phyloP scores from a whole-genome alignment of 2,329 filamentous ascomycete species.

The Colletotrichum lupini region DNA sequence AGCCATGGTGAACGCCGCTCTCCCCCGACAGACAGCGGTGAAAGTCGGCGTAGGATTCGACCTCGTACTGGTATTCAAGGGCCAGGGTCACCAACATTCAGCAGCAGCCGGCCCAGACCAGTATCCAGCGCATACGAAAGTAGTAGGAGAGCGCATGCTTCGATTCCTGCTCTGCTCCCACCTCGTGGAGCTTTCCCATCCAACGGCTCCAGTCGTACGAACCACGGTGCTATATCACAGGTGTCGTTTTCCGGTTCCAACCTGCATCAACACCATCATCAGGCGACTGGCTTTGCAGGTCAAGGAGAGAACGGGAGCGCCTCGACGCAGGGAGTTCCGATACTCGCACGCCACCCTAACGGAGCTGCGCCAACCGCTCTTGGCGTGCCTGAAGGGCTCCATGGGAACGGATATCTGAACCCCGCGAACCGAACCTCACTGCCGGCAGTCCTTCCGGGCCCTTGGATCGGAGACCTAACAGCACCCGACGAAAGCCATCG shows the following conservation, averaged over 20 bases:
- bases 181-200: neutral
- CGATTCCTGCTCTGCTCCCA: neutral
- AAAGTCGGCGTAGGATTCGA: slow-evolving; percentile 28
- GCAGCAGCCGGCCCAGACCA: slow-evolving; percentile 7
- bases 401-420: neutral
- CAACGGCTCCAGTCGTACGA: neutral
- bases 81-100: slow-evolving; percentile 28
- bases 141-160: slow-evolving; percentile 6
- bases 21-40: slow-evolving; percentile 28
- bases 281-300: slow-evolving; percentile 1
- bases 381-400: neutral
- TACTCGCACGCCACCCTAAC: neutral
- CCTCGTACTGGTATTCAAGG: slow-evolving; percentile 27
- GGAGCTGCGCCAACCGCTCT: neutral
- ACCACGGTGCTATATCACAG: neutral
- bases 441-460: slow-evolving; percentile 10
- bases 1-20: slow-evolving; percentile 30
- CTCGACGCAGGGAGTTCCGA: neutral
- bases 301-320: neutral
- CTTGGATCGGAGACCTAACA: slow-evolving; percentile 7
- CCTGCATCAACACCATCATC: slow-evolving; percentile 3
- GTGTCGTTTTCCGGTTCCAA: neutral
- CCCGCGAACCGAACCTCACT: slow-evolving; percentile 18
- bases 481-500: slow-evolving; percentile 10
- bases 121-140: slow-evolving; percentile 1